Conservation (phyloP, 2,329 filamentous ascomycete genomes). For the Fusarium secorum region DNA sequence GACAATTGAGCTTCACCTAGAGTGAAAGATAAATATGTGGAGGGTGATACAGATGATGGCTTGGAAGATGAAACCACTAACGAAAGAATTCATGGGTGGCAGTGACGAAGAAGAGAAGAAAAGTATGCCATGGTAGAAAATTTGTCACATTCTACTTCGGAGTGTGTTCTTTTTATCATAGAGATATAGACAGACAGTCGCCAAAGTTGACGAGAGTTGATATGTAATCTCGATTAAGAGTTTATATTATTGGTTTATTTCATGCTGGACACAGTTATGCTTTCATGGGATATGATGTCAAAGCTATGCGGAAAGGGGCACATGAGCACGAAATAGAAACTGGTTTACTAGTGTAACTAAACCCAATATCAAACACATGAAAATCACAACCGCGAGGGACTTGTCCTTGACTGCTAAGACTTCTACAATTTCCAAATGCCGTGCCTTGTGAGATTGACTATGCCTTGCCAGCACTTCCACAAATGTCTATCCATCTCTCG, state of each 20-base stretch:
- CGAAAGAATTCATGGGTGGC: background rate
- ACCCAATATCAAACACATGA: fast-evolving
- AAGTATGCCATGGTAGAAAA: background rate
- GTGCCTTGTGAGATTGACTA: background rate
- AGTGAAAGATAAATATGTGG: no score
- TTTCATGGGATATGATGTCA: background rate
- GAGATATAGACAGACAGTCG: background rate
- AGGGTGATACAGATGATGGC: background rate
- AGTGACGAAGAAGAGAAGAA: background rate
- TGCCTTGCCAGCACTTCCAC: constrained; percentile 26
- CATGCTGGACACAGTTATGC: background rate
- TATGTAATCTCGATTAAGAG: background rate
- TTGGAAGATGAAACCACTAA: background rate
- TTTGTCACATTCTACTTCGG: background rate
- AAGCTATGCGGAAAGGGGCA: background rate
- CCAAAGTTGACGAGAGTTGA: background rate
- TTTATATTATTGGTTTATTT: background rate
- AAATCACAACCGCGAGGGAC: no score
- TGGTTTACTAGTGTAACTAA: no score
- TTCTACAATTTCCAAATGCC: background rate
- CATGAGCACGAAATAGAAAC: background rate
- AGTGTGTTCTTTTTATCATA: background rate
- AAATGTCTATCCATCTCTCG: constrained; percentile 32
- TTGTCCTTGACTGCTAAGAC: no score
- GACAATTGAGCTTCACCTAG: no score